Percentiles rank a stretch among this genome's conserved stretches.
Conservation (phyloP, 441 rosid species). For the Corymbia calophylla region DNA sequence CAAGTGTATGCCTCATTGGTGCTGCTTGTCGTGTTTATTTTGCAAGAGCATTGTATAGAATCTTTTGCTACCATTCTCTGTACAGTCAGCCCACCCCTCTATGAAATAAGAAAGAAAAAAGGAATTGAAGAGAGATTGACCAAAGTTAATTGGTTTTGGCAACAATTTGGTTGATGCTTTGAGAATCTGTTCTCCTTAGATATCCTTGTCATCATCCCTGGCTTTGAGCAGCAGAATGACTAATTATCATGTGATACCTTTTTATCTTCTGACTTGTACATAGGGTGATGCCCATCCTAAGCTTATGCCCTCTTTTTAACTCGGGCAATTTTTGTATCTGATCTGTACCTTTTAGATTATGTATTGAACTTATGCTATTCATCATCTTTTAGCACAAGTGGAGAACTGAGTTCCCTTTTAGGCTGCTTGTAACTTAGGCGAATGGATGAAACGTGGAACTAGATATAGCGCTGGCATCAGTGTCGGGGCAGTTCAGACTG, state of each 20-base stretch:
- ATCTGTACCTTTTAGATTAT: background rate
- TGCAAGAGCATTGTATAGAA: slow-evolving; percentile 35
- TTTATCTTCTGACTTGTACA: background rate
- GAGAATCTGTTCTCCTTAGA: background rate
- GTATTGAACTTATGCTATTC: background rate
- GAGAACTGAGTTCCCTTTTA: background rate
- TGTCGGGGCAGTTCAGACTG: background rate
- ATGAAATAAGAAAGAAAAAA: background rate
- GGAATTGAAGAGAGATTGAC: background rate
- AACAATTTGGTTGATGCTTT: background rate
- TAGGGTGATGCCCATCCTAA: background rate
- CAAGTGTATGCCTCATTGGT: slow-evolving; percentile 14
- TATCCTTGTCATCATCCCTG: background rate
- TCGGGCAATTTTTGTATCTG: background rate
- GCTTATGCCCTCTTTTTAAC: background rate
- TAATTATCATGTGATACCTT: background rate
- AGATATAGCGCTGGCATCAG: background rate
- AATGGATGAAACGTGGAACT: background rate
- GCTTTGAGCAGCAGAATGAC: background rate
- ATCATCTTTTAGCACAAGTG: background rate
- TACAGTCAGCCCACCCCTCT: slow-evolving; percentile 20
- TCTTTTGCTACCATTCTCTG: slow-evolving; percentile 34
- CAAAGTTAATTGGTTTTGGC: background rate
- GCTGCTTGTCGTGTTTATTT: slow-evolving; percentile 11
- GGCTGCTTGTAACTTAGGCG: background rate